Percentiles rank a stretch among this genome's conserved stretches.
phyloP scores from a whole-genome alignment of 2,329 filamentous ascomycete species.

The Aspergillus arachidicola region DNA sequence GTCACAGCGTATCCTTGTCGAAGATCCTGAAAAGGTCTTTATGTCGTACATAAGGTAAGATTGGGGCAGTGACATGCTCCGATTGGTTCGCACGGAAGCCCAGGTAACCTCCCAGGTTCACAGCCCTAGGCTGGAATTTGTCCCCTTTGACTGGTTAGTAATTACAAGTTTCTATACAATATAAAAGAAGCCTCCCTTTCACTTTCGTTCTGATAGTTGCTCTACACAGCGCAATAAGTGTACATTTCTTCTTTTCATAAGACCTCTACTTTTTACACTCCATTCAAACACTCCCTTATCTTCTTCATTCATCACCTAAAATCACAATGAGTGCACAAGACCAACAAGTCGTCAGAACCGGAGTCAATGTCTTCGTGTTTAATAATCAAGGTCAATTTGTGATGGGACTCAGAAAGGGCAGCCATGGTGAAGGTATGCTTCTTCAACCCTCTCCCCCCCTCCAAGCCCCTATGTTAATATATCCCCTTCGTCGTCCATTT shows the following conservation, averaged over 20 bases:
- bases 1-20: too few relatives aligned
- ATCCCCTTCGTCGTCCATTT: too few relatives aligned
- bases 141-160: background rate
- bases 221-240: too few relatives aligned
- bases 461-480: background rate
- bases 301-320: background rate
- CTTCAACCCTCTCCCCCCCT: background rate
- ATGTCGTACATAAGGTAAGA: background rate
- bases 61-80: background rate
- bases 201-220: background rate
- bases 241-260: too few relatives aligned
- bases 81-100: background rate
- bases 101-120: background rate
- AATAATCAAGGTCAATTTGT: constrained; percentile 16
- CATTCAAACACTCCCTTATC: background rate
- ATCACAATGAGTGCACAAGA: background rate
- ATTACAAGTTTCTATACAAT: background rate
- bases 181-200: background rate
- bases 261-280: too few relatives aligned
- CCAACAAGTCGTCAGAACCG: constrained; percentile 12
- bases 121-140: background rate
- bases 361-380: constrained; percentile 20
- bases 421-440: constrained; percentile 19
- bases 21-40: too few relatives aligned
- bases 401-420: constrained; percentile 18